Evolutionary conservation across 345 rosid genomes (phyloP).

Genomic region (Citrus medica): DNA sequence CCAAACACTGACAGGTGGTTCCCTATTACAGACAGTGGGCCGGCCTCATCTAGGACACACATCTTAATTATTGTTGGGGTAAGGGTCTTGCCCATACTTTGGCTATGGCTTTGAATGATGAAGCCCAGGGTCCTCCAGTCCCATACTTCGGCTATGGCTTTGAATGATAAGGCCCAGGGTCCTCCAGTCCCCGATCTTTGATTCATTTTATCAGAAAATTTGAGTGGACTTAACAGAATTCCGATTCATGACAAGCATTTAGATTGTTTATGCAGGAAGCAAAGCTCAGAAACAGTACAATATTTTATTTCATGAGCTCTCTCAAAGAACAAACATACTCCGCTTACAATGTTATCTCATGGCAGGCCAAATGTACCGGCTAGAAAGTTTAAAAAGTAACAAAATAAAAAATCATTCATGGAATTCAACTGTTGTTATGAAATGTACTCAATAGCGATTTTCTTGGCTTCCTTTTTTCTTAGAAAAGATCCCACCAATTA

Average conservation of each 20-base stretch:
- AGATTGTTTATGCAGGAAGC: neutral
- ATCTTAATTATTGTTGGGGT: neutral
- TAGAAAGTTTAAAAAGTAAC: neutral
- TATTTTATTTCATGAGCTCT: slow-evolving; percentile 3
- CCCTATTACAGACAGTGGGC: neutral
- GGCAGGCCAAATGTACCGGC: neutral
- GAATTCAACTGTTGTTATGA: neutral
- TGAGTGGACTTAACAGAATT: neutral
- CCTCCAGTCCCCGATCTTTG: too few species aligned
- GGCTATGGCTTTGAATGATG: neutral
- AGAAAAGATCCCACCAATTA: slow-evolving; percentile 63
- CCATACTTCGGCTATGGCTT: neutral
- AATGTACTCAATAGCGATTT: slow-evolving; percentile 3
- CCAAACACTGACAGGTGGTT: neutral
- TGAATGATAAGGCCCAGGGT: neutral
- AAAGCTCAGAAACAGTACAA: neutral
- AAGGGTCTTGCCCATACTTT: neutral
- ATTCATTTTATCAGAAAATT: too few species aligned
- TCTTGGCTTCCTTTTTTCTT: slow-evolving; percentile 47
- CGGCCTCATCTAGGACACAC: neutral
- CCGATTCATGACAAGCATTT: slow-evolving; percentile 3
- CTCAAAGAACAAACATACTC: neutral
- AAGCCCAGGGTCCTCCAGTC: neutral
- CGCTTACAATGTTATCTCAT: neutral
- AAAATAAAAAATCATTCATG: neutral